Evolutionary conservation across 768 basidiomycete species (phyloP).

Genomic region (Panaeolus papilionaceus): DNA sequence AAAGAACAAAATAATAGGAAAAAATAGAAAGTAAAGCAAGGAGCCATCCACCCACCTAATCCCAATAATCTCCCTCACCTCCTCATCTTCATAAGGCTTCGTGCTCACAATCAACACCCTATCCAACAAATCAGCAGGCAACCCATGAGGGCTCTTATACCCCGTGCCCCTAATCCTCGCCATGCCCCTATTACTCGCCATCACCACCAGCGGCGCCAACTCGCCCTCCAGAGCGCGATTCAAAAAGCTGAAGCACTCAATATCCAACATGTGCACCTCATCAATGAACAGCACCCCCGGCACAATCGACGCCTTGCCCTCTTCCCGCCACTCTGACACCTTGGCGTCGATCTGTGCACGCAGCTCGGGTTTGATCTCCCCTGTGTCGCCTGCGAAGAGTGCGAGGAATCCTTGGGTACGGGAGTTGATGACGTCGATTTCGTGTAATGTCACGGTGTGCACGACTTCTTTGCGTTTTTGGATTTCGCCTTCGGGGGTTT

Average conservation of each 20-base stretch:
- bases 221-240: slow-evolving; percentile 96
- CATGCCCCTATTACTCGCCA: slow-evolving; percentile 98
- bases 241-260: slow-evolving; percentile 98
- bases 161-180: slow-evolving; percentile 94
- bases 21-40: not conserved
- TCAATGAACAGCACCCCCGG: slow-evolving; percentile 99
- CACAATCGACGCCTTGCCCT: slow-evolving; percentile 97
- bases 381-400: slow-evolving; percentile 93
- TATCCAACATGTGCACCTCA: slow-evolving; percentile 99
- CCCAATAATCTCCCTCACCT: slow-evolving; percentile 90
- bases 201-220: slow-evolving; percentile 93
- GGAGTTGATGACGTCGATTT: slow-evolving; percentile 99
- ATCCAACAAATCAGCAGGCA: slow-evolving; percentile 94
- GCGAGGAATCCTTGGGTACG: slow-evolving; percentile 98
- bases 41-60: slow-evolving; percentile 68
- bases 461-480: slow-evolving; percentile 98
- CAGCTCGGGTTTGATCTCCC: slow-evolving; percentile 97
- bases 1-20: not conserved
- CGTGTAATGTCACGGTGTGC: slow-evolving; percentile 96
- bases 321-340: slow-evolving; percentile 97
- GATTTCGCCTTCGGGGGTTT: slow-evolving; percentile 97
- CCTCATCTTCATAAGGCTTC: slow-evolving; percentile 80
- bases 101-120: slow-evolving; percentile 97
- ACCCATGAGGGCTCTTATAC: slow-evolving; percentile 92
- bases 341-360: slow-evolving; percentile 97